A percentile compares a stretch with the other conserved stretches of the same genome.
Conservation (phyloP, 2,329 filamentous ascomycete species). For the Cladorrhinum sp. region DNA sequence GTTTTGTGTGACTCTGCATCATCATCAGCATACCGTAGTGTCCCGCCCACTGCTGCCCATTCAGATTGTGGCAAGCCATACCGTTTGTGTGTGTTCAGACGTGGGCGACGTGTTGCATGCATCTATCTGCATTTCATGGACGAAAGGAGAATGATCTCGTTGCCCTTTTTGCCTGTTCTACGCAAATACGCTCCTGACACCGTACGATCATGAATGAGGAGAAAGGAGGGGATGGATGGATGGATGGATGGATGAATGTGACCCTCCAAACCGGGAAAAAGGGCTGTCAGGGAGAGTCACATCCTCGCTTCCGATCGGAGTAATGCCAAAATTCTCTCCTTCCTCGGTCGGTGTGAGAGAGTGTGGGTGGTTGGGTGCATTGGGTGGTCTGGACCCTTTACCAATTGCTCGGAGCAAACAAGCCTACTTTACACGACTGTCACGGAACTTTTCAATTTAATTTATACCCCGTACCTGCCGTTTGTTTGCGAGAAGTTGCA, state of each 20-base stretch:
- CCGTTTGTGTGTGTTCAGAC: not conserved
- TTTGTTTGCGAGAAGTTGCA: no score
- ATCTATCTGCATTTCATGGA: no score
- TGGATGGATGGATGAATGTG: not conserved
- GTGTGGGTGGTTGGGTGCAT: no score
- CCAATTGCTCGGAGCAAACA: no score
- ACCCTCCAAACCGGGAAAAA: not conserved
- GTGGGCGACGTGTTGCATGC: not conserved
- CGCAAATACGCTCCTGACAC: not conserved
- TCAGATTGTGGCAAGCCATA: not conserved
- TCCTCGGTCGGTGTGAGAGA: no score
- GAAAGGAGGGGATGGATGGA: no score
- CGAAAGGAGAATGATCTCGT: no score
- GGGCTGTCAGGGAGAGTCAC: not conserved
- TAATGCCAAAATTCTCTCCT: not conserved
- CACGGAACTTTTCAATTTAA: no score
- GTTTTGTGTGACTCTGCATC: not conserved
- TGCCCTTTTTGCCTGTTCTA: not conserved
- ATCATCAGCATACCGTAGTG: not conserved
- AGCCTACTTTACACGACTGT: no score
- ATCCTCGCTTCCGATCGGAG: not conserved
- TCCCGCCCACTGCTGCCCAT: not conserved
- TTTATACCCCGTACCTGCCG: no score
- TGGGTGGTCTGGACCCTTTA: no score
- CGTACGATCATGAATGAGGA: not conserved